A percentile compares a stretch with the other conserved stretches of the same genome.
Conservation (phyloP, 164 flowering plant species). For the Vitis rupestris region DNA sequence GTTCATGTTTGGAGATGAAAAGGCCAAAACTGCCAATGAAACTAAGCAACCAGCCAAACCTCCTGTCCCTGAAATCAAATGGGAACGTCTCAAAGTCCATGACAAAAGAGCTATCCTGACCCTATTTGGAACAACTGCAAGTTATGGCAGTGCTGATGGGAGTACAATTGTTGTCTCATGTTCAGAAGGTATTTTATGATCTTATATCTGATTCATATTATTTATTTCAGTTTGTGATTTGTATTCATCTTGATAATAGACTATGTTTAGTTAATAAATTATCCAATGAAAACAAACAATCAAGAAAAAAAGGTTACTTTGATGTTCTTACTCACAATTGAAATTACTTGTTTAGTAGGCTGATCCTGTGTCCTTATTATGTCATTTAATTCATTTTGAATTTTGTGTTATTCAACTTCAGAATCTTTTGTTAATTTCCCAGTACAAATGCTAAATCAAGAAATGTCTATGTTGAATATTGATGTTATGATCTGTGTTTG, state of each 20-base stretch:
- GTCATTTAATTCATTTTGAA: too few relatives aligned
- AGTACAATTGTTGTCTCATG: slow-evolving; percentile 83
- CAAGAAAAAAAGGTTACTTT: background rate
- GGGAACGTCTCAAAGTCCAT: slow-evolving; percentile 92
- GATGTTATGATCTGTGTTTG: too few relatives aligned
- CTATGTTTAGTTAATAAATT: background rate
- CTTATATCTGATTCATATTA: background rate
- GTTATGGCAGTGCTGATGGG: slow-evolving; percentile 91
- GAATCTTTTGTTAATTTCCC: too few relatives aligned
- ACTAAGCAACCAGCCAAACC: slow-evolving; percentile 64
- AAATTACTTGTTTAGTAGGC: too few relatives aligned
- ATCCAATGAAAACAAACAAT: background rate
- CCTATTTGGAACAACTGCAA: slow-evolving; percentile 67
- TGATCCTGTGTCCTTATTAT: too few relatives aligned
- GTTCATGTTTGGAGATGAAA: slow-evolving; percentile 82
- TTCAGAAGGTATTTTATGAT: slow-evolving; percentile 69
- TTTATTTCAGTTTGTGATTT: too few relatives aligned
- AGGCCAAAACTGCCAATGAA: slow-evolving; percentile 42
- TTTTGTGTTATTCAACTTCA: too few relatives aligned
- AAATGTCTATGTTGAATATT: too few relatives aligned
- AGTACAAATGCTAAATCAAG: too few relatives aligned
- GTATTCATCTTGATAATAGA: too few relatives aligned
- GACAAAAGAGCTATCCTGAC: slow-evolving; percentile 64
- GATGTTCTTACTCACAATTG: background rate
- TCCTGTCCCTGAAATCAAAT: slow-evolving; percentile 88